phyloP scores from a whole-genome alignment of 305 asterid species.

The Plantago coronopus region DNA sequence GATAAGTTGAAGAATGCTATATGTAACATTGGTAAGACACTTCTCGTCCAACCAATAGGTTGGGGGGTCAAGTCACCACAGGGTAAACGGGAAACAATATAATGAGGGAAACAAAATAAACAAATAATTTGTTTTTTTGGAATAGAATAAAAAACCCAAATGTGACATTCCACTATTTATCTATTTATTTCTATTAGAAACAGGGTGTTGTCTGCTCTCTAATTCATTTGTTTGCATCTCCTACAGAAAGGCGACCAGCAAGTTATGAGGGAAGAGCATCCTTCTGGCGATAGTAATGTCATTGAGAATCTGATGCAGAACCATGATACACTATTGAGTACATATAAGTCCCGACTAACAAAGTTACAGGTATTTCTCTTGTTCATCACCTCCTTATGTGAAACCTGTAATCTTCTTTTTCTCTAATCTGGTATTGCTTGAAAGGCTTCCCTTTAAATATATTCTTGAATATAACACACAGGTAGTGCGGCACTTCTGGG shows the following conservation, averaged over 20 bases:
- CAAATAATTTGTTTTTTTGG: too few relatives aligned
- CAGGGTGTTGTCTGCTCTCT: not conserved
- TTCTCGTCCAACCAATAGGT: too few relatives aligned
- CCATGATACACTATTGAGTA: constrained; percentile 72
- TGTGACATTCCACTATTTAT: too few relatives aligned
- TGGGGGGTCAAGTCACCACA: too few relatives aligned
- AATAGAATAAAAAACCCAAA: too few relatives aligned
- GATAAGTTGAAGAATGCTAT: too few relatives aligned
- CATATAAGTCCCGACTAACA: constrained; percentile 77
- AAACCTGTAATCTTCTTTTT: not conserved
- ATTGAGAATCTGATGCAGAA: constrained; percentile 63
- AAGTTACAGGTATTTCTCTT: constrained; percentile 67
- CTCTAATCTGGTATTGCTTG: not conserved
- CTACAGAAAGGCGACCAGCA: constrained; percentile 28
- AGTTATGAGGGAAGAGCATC: constrained; percentile 32
- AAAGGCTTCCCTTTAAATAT: constrained; percentile 9
- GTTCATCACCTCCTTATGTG: not conserved
- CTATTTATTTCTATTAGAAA: too few relatives aligned
- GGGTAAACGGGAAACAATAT: too few relatives aligned
- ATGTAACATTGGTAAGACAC: too few relatives aligned
- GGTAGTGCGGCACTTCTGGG: constrained; percentile 95
- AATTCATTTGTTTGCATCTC: constrained; percentile 12
- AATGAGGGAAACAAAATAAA: too few relatives aligned
- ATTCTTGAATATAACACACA: constrained; percentile 33
- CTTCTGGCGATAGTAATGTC: constrained; percentile 37